phyloP scores from a whole-genome alignment of 768 basidiomycete genomes.

The Terana coerulea region DNA sequence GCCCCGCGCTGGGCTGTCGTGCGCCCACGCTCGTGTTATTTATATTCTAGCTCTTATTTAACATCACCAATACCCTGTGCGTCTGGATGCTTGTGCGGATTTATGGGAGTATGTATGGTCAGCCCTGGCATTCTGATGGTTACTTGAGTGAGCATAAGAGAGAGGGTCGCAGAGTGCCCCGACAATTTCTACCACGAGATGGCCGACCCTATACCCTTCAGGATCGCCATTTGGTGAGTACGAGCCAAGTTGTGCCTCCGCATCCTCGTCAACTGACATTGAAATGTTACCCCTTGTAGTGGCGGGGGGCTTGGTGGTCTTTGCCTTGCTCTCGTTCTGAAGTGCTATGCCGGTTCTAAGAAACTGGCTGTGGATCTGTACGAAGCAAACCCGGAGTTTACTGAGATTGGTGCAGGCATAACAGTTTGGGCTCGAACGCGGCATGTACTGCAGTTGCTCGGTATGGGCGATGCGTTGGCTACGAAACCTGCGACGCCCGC shows the following conservation, averaged over 20 bases:
- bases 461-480: background rate
- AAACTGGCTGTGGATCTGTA: background rate
- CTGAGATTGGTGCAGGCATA: constrained; percentile 5
- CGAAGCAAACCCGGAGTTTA: background rate
- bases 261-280: background rate
- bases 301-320: constrained; percentile 2
- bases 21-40: too few species aligned
- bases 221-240: constrained; percentile 14
- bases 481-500: background rate
- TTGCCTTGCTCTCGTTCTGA: background rate
- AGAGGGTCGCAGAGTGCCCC: too few species aligned
- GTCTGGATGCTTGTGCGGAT: too few species aligned
- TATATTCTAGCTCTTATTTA: too few species aligned
- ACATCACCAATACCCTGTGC: too few species aligned
- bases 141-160: too few species aligned
- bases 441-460: background rate
- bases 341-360: background rate
- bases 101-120: too few species aligned
- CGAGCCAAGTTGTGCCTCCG: background rate
- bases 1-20: background rate
- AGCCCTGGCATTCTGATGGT: too few species aligned
- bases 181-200: too few species aligned
- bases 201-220: too few species aligned
- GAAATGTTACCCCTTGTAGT: background rate
- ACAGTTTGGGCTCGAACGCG: background rate